Evolutionary conservation across 2,329 filamentous ascomycete species (phyloP), one percentile per base, ranked within the genome.

Genomic region (Ophioceras dolichostomum): DNA sequence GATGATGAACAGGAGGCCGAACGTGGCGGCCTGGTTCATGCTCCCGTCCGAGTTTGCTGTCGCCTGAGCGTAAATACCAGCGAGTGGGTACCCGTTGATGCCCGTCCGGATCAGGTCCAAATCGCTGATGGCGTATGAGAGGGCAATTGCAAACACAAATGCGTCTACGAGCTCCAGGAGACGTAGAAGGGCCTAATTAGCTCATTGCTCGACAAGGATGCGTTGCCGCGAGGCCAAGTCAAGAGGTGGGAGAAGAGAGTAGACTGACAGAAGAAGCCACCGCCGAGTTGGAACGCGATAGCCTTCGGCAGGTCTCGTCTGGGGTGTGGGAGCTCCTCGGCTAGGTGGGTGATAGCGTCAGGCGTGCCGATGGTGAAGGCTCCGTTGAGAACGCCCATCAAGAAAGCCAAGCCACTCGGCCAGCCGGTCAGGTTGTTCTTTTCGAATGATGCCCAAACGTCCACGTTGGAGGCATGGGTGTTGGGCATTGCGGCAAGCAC

Each of bases 361-460:
- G 75, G 72, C 0, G 73, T 79, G 14, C 77, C 76, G 19, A 82
- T 71, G 16, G 73, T 74, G 49, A 76, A 81, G 10, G 76, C 73
- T 5, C 76, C 77, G 46, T 80, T 81, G 18, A 82, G 61, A 52
- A 81, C 77, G 14, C 77, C 76, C 1, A 71, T 59, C 19, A 79
- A 57, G 43, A 82, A 81, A 2, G 75, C 74, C n/a, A 81, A 70
- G 13, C 74, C 74, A 32, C 72, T 61, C 46, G 46, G 59, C 70
- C 55, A 71, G 36, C 73, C 73, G 48, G 57, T 73, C 46, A 53
- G 47, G 42, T 69, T 70, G 41, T 67, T 62, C 44, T 63, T 58
- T 5, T 54, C 41, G 44, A 67, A 65, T 2, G 57, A 61, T 26
- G 45, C 54, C 72, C 72, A 79, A 8, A 78, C 70, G 21, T 68